Evolutionary conservation across 768 basidiomycete species (phyloP).

Genomic region (Auriculariales sp.): DNA sequence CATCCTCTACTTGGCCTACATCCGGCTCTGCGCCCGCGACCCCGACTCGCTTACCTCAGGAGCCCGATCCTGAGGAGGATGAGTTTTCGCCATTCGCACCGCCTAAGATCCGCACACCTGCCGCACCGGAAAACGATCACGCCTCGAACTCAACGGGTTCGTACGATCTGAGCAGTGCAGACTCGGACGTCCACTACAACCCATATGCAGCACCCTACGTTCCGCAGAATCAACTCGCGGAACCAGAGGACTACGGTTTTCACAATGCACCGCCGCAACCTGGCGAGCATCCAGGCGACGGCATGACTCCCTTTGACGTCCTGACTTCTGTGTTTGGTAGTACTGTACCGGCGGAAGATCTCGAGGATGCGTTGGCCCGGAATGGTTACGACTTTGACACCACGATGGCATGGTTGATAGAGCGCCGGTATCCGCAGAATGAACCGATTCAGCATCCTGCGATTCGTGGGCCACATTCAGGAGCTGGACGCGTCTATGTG

Average conservation of each 20-base stretch:
- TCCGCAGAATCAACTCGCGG: conserved; percentile 17
- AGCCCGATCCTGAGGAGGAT: conserved; percentile 40
- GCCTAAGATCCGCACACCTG: conserved; percentile 26
- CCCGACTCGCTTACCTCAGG: conserved; percentile 5
- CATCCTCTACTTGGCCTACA: conserved; percentile 20
- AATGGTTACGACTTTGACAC: conserved; percentile 92
- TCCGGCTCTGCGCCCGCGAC: conserved; percentile 4
- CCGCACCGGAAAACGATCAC: conserved; percentile 43
- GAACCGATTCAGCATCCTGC: conserved; percentile 22
- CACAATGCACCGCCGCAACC: conserved; percentile 8
- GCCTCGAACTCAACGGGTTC: conserved; percentile 27
- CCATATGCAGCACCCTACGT: conserved; percentile 14
- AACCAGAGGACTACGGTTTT: conserved; percentile 1
- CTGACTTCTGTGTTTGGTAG: conserved; percentile 88
- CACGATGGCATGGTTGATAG: conserved; percentile 89
- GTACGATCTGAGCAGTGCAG: conserved; percentile 18
- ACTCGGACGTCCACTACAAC: conserved; percentile 26
- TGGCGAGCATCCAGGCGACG: conserved; percentile 48
- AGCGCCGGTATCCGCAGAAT: conserved; percentile 37
- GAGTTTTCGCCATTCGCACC: conserved; percentile 71
- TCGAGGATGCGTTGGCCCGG: conserved; percentile 81
- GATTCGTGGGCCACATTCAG: conserved; percentile 43
- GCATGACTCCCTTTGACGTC: conserved; percentile 97
- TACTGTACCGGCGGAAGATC: conserved; percentile 73
- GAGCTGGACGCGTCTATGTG: conserved; percentile 51